Evolutionary conservation across 2,329 filamentous ascomycete species (phyloP).

Genomic region (Fusarium redolens): DNA sequence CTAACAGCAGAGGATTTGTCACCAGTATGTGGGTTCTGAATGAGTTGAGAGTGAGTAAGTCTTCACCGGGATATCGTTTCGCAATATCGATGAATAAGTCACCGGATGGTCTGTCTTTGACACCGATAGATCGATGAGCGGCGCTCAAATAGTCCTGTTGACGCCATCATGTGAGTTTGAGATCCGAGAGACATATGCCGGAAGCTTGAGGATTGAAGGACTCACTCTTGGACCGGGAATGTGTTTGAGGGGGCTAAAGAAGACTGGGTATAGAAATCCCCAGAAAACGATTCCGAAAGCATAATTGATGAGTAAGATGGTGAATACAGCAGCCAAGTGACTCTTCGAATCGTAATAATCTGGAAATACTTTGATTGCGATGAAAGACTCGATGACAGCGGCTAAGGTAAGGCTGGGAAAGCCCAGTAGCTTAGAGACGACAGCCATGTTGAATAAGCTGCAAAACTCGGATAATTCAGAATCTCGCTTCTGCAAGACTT

Average conservation of each 20-base stretch:
- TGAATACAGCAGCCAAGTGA: conserved; percentile 16
- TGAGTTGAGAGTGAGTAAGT: conserved; percentile 37
- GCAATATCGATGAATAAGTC: conserved; percentile 43
- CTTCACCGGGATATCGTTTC: conserved; percentile 39
- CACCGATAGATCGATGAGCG: conserved; percentile 25
- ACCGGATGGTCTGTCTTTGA: conserved; percentile 39
- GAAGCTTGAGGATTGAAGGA: neutral
- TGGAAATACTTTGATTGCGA: conserved; percentile 45
- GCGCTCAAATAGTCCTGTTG: conserved; percentile 33
- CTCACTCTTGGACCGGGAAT: conserved; percentile 39
- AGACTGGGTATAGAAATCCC: conserved; percentile 30
- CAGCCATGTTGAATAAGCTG: conserved; percentile 17
- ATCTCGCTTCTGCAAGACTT: neutral
- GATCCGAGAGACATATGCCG: neutral
- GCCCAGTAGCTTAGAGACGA: conserved; percentile 23
- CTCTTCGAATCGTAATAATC: conserved; percentile 29
- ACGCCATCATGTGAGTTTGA: neutral
- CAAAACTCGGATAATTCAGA: neutral
- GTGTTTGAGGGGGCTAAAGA: conserved; percentile 39
- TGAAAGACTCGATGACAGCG: conserved; percentile 40
- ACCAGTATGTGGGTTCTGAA: conserved; percentile 34
- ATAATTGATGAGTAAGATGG: conserved; percentile 36
- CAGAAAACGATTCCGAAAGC: conserved; percentile 33
- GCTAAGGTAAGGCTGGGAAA: conserved; percentile 32
- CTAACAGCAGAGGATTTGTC: conserved; percentile 40